A percentile compares a stretch with the other conserved stretches of the same genome.
These are phyloP conservation scores for Colletotrichum acutatum DNA, from an alignment of 2,329 filamentous ascomycete genomes.

Conservation along the genomic window DNA sequence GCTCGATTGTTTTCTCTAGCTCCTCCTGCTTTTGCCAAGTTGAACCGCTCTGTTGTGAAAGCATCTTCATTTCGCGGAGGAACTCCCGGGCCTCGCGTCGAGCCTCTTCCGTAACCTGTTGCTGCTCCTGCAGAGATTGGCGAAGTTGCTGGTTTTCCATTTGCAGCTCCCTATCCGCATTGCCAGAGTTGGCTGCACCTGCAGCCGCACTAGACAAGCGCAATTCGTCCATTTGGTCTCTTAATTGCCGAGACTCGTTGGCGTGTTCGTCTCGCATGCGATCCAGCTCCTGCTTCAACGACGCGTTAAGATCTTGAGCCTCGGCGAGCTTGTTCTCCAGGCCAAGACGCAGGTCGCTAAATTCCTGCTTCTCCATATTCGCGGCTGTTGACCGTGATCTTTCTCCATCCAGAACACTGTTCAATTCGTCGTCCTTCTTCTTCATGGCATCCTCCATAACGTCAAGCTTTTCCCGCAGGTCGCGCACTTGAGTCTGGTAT, in stretches of 20 bases:
- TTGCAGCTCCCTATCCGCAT: conserved; percentile 65
- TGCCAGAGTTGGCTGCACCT: conserved; percentile 39
- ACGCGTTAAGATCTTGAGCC: conserved; percentile 81
- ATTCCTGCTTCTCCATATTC: conserved; percentile 76
- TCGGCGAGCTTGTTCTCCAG: conserved; percentile 81
- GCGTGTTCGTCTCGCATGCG: conserved; percentile 76
- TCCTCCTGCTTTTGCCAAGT: conserved; percentile 85
- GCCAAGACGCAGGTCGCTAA: conserved; percentile 70
- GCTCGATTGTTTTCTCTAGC: conserved; percentile 78
- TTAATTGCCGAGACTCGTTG: conserved; percentile 70
- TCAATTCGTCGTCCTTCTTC: conserved; percentile 78
- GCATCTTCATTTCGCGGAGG: conserved; percentile 86
- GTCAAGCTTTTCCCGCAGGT: conserved; percentile 79
- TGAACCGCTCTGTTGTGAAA: conserved; percentile 83
- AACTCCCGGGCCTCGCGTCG: conserved; percentile 85
- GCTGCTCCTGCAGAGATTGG: conserved; percentile 75
- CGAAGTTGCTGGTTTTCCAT: conserved; percentile 78
- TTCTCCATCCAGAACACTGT: conserved; percentile 67
- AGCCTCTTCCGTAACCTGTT: conserved; percentile 87
- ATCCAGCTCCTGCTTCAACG: conserved; percentile 82
- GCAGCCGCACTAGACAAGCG: conserved; percentile 46
- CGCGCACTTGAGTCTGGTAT: conserved; percentile 81
- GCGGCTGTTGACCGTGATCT: conserved; percentile 62
- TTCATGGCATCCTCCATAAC: conserved; percentile 76
- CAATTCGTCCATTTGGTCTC: conserved; percentile 69